Evolutionary conservation across 2,329 filamentous ascomycete species (phyloP).

Genomic region (Fusarium pseudocircinatum): DNA sequence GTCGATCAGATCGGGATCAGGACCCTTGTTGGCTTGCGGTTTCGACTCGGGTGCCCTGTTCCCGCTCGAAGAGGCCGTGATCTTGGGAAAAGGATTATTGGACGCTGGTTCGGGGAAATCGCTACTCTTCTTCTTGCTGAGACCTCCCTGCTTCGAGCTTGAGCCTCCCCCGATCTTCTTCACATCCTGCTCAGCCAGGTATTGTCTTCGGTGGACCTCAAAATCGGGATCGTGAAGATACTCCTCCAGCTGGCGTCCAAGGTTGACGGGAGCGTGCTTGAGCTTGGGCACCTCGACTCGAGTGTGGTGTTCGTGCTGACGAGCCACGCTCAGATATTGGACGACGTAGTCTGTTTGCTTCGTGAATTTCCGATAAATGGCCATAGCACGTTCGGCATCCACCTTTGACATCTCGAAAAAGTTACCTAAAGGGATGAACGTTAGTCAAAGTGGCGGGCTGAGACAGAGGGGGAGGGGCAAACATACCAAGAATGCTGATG

Average conservation of each 20-base stretch:
- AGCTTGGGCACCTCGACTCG: conserved; percentile 94
- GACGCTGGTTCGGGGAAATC: conserved; percentile 52
- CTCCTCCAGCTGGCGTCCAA: conserved; percentile 90
- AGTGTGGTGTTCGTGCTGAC: conserved; percentile 91
- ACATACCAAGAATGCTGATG: conserved; percentile 91
- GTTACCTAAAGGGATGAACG: conserved; percentile 68
- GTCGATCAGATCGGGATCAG: conserved; percentile 84
- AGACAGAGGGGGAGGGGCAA: conserved; percentile 18
- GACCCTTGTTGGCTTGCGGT: conserved; percentile 66
- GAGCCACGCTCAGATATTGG: conserved; percentile 84
- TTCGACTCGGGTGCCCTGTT: conserved; percentile 52
- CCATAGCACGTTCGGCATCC: conserved; percentile 90
- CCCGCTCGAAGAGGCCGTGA: conserved; percentile 45
- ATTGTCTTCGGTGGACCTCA: conserved; percentile 91
- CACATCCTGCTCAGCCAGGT: conserved; percentile 85
- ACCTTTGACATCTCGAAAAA: conserved; percentile 98
- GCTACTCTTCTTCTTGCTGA: conserved; percentile 48
- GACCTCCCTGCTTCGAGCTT: conserved; percentile 44
- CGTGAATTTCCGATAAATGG: conserved; percentile 91
- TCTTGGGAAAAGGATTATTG: conserved; percentile 55
- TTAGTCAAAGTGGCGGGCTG: conserved; percentile 14
- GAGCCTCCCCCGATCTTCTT: conserved; percentile 60
- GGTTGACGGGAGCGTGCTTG: conserved; percentile 93
- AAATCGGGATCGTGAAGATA: conserved; percentile 96
- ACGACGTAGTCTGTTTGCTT: conserved; percentile 94